phyloP scores from a whole-genome alignment of 306 rosid genomes.

The Lotus japonicus region DNA sequence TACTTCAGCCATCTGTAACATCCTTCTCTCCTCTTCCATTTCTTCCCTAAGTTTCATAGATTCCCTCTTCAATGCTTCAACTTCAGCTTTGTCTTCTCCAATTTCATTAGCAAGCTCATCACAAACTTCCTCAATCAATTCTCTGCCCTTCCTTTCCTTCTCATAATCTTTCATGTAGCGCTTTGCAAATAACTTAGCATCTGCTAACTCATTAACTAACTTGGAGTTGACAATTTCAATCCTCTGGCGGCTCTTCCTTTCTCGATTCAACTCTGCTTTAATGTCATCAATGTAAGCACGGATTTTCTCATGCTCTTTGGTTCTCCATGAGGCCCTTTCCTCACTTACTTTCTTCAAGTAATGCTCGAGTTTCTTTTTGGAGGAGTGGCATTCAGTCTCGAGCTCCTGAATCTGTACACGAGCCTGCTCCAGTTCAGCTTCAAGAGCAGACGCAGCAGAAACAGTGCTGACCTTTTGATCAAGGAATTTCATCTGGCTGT shows the following conservation, averaged over 20 bases:
- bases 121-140: slow-evolving; percentile 77
- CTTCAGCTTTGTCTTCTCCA: slow-evolving; percentile 90
- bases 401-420: slow-evolving; percentile 67
- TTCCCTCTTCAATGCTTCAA: slow-evolving; percentile 70
- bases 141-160: slow-evolving; percentile 78
- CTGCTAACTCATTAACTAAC: slow-evolving; percentile 81
- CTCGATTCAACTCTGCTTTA: slow-evolving; percentile 61
- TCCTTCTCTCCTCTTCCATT: slow-evolving; percentile 79
- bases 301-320: slow-evolving; percentile 91
- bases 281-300: slow-evolving; percentile 69
- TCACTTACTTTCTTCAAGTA: slow-evolving; percentile 72
- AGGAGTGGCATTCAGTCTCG: slow-evolving; percentile 66
- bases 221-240: slow-evolving; percentile 74
- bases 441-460: slow-evolving; percentile 63
- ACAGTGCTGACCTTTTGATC: slow-evolving; percentile 63
- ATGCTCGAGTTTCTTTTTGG: slow-evolving; percentile 80
- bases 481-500: slow-evolving; percentile 53
- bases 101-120: slow-evolving; percentile 94
- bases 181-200: slow-evolving; percentile 65
- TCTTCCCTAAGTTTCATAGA: slow-evolving; percentile 62
- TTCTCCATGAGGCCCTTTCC: slow-evolving; percentile 73
- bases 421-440: slow-evolving; percentile 79
- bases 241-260: slow-evolving; percentile 78
- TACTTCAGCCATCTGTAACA: slow-evolving; percentile 95
- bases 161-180: slow-evolving; percentile 74